These are phyloP conservation scores for Euphorbia celastroides DNA, from an alignment of 441 rosid species.

Conservation along the genomic window DNA sequence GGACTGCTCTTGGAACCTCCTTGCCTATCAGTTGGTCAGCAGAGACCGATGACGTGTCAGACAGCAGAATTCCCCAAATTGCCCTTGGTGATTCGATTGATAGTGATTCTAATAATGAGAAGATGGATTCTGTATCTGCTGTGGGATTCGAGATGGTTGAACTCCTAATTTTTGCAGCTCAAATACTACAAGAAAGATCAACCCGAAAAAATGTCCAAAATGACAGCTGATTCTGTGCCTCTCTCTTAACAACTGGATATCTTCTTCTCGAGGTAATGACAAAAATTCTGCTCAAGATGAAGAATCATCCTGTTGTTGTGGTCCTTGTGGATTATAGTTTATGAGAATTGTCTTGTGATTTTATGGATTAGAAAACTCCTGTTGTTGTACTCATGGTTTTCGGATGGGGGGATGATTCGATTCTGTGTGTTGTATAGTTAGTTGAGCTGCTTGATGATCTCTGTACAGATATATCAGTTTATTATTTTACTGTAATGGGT, in stretches of 20 bases:
- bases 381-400: not conserved
- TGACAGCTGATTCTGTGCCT: slow-evolving; percentile 17
- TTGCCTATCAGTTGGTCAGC: slow-evolving; percentile 93
- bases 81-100: slow-evolving; percentile 17
- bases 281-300: not conserved
- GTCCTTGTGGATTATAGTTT: not conserved
- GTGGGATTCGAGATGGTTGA: slow-evolving; percentile 98
- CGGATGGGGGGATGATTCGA: not conserved
- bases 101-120: slow-evolving; percentile 38
- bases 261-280: not conserved
- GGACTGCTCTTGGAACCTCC: slow-evolving; percentile 86
- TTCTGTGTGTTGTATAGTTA: slow-evolving; percentile 7
- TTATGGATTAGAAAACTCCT: not conserved
- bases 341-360: not conserved
- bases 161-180: slow-evolving; percentile 78
- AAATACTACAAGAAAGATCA: slow-evolving; percentile 39
- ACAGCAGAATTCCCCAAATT: slow-evolving; percentile 22
- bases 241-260: not conserved
- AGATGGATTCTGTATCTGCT: slow-evolving; percentile 67
- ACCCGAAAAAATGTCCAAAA: slow-evolving; percentile 16
- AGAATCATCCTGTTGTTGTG: not conserved
- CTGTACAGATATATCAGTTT: not conserved
- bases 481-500: not conserved
- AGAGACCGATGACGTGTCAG: slow-evolving; percentile 45
- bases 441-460: not conserved